Evolutionary conservation across 352 stramenopile species (phyloP).

Genomic region (Thraustochytrium aureum): DNA sequence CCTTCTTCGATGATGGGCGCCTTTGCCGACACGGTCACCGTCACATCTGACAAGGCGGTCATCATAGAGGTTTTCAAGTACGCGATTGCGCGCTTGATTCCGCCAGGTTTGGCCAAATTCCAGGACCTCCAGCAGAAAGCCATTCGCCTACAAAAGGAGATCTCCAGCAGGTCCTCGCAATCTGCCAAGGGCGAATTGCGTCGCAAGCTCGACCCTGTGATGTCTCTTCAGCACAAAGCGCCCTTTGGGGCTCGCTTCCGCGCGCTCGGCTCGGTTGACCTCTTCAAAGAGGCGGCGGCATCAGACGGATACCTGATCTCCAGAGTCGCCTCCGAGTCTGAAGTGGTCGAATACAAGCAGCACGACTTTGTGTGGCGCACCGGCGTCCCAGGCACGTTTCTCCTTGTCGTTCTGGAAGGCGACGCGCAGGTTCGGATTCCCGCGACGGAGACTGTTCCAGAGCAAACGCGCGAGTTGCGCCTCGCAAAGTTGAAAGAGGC

Average conservation of each 20-base stretch:
- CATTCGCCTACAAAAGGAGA: background rate
- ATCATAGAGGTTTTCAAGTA: background rate
- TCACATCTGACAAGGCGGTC: background rate
- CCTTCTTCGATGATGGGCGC: background rate
- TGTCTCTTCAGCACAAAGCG: conserved; percentile 2
- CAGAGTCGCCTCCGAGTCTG: conserved; percentile 29
- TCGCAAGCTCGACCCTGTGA: background rate
- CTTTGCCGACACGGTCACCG: background rate
- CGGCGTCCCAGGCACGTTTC: conserved; percentile 7
- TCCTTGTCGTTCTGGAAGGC: conserved; percentile 29
- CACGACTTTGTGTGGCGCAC: conserved; percentile 1
- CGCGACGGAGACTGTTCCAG: background rate
- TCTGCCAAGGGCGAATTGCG: background rate
- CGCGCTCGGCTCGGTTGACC: background rate
- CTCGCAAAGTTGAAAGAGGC: background rate
- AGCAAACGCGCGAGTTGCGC: background rate
- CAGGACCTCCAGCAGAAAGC: background rate
- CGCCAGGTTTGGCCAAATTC: background rate
- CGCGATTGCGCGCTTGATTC: background rate
- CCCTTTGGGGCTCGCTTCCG: conserved; percentile 32
- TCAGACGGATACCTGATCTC: conserved; percentile 29
- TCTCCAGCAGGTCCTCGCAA: background rate
- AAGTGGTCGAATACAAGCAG: conserved; percentile 6
- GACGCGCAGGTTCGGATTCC: background rate
- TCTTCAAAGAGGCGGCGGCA: conserved; percentile 17